Evolutionary conservation across 2,329 filamentous ascomycete genomes (phyloP), one percentile per base, ranked within the genome.

Genomic region (Scytalidium lignicola): DNA sequence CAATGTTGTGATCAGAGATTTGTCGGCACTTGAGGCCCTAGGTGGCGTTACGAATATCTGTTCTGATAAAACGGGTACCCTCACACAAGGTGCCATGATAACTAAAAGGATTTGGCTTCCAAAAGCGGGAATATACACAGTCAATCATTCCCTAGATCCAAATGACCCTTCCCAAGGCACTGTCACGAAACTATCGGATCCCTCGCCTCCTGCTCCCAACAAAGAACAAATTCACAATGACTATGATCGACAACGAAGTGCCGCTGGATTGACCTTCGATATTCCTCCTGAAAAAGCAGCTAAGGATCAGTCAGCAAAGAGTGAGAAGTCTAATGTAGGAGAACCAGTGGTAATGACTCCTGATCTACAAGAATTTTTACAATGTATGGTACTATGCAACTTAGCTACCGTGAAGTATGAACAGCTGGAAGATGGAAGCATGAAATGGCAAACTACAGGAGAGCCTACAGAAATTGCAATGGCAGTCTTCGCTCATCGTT

Each of bases 31-130:
- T 1, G 86, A 90, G 67, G 88, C 86, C 0, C 74, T 90, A 1
- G 86, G 86, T 0, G 76, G 83, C 0, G 85, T 90, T 1, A 86
- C 83, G 0, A 79, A 88, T 10, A 83, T 90, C 40, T 89, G 86
- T 64, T 88, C 85, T 0, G 86, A 90, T 64, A 90, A 90, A 71
- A 90, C 86, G 0, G 86, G 86, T 1, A 87, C 83, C 0, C 68
- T 88, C 50, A 87, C 84, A 6, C 57, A 64, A 51, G 62, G 61
- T 18, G 78, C 78, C 54, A 83, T 83, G 79, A 73, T 82, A n/a
- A 74, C 78, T 6, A 71, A 76, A 40, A 78, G 77, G 53, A 76
- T 73, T 1, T 80, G 77, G 74, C 69, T 83, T 13, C 77, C 78
- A 2, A 70, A 69, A 13, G 67, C 70, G 22, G 76, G 77, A 2